Conservation (phyloP, 2,329 filamentous ascomycete genomes). For the Arthrobotrys pseudoclavata region DNA sequence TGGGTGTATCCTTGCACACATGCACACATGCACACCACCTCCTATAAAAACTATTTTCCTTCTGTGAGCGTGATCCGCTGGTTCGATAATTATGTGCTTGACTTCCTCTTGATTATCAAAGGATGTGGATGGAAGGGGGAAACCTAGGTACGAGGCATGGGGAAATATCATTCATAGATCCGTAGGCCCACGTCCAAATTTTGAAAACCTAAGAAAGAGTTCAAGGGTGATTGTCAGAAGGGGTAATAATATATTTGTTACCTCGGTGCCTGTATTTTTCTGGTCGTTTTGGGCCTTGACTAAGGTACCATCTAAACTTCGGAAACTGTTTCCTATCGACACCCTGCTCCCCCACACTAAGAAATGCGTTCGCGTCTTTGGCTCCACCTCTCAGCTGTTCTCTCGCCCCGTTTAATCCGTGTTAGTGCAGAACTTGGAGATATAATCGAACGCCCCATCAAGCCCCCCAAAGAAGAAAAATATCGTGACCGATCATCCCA, state of each 20-base stretch:
- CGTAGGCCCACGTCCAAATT: constrained; percentile 51
- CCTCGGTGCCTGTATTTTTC: not conserved
- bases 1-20: not conserved
- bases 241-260: constrained; percentile 6
- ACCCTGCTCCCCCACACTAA: constrained; percentile 9
- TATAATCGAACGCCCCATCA: not conserved
- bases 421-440: not conserved
- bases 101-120: too few species aligned
- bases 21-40: not conserved
- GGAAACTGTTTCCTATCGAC: constrained; percentile 6
- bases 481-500: constrained; percentile 17
- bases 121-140: not conserved
- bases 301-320: not conserved
- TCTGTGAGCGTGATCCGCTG: too few species aligned
- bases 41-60: not conserved
- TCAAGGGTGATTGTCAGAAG: not conserved
- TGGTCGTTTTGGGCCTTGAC: not conserved
- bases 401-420: not conserved
- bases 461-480: not conserved
- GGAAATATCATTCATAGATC: constrained; percentile 23
- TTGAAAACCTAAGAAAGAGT: not conserved
- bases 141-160: not conserved
- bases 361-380: not conserved
- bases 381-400: not conserved
- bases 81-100: too few species aligned